phyloP scores from a whole-genome alignment of 208 protist genomes.

The Wallacemonas sp. region DNA sequence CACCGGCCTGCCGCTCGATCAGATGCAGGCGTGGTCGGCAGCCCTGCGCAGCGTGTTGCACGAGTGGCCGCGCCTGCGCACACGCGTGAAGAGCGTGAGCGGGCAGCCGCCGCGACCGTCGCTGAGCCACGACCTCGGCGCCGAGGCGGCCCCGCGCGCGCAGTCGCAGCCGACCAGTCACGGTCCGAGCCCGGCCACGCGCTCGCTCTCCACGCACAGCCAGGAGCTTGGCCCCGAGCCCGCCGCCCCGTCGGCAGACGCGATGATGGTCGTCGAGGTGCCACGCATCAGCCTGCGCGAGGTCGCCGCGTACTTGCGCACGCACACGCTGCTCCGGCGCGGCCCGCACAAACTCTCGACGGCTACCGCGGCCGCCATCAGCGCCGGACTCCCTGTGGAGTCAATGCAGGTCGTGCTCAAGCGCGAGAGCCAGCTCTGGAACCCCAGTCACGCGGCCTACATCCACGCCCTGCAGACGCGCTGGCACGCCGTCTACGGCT shows the following conservation, averaged over 20 bases:
- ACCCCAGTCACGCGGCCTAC: conserved; percentile 9
- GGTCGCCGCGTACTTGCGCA: conserved; percentile 44
- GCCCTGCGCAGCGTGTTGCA: conserved; percentile 38
- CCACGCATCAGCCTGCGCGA: conserved; percentile 37
- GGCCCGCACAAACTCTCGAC: conserved; percentile 25
- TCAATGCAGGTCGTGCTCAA: not conserved
- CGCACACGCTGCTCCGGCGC: conserved; percentile 41
- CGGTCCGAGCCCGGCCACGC: not conserved
- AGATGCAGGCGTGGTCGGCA: conserved; percentile 36
- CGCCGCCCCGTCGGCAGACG: too few relatives aligned
- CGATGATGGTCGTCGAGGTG: conserved; percentile 11
- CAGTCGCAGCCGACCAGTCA: not conserved
- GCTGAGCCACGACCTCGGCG: too few relatives aligned
- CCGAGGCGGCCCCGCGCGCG: too few relatives aligned
- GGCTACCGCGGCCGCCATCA: not conserved
- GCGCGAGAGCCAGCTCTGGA: not conserved
- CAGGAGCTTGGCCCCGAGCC: too few relatives aligned
- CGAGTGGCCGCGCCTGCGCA: conserved; percentile 33
- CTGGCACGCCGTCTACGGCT: conserved; percentile 7
- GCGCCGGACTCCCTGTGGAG: conserved; percentile 6
- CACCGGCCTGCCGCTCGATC: conserved; percentile 25
- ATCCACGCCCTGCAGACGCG: conserved; percentile 17
- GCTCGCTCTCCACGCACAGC: not conserved
- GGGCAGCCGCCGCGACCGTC: not conserved
- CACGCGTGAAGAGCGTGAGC: not conserved